Conservation (phyloP, 129 eudicot genomes). For the Helichrysum umbraculigerum region DNA sequence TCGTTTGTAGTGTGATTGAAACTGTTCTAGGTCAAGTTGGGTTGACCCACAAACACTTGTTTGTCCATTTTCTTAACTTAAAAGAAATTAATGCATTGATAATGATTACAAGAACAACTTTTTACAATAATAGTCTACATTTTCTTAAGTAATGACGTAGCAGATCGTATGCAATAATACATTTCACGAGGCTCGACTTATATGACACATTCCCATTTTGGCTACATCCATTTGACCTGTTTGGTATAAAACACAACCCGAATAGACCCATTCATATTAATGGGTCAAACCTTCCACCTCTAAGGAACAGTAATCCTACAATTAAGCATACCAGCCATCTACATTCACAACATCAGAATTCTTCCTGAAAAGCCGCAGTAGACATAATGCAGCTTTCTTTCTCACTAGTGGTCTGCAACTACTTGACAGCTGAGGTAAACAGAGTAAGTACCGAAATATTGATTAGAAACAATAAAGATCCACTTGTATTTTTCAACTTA, state of each 20-base stretch:
- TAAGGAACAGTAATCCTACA: constrained; percentile 6
- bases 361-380: constrained; percentile 84
- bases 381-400: constrained; percentile 98
- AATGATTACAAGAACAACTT: background rate
- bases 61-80: background rate
- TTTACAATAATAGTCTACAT: background rate
- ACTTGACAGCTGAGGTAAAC: constrained; percentile 73
- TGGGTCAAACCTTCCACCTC: background rate
- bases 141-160: background rate
- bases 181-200: background rate
- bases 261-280: constrained; percentile 8
- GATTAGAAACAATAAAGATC: background rate
- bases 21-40: background rate
- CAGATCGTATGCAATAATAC: constrained; percentile 1
- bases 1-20: background rate
- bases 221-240: background rate
- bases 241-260: background rate
- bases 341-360: constrained; percentile 91
- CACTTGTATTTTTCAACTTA: constrained; percentile 41
- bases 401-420: constrained; percentile 98
- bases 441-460: constrained; percentile 20
- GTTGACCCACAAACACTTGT: background rate
- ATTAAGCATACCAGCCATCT: constrained; percentile 81
- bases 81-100: background rate
- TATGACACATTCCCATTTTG: background rate